Conservation (phyloP, 2,329 filamentous ascomycete species). For the Aureobasidium vineae region DNA sequence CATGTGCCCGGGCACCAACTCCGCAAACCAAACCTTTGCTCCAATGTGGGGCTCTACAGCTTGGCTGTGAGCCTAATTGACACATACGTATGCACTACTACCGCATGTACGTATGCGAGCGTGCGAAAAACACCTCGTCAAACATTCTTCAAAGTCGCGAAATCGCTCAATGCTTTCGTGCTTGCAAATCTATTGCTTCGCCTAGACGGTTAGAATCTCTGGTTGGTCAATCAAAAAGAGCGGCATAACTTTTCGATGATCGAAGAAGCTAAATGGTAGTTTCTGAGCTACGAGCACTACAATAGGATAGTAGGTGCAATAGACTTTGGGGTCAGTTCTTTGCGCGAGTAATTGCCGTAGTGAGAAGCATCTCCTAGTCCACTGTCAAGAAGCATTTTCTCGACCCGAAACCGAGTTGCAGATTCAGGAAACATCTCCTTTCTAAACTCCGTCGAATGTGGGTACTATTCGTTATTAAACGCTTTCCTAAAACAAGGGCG, state of each 20-base stretch:
- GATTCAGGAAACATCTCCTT: neutral
- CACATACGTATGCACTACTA: neutral
- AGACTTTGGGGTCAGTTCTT: neutral
- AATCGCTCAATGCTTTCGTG: neutral
- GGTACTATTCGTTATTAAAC: neutral
- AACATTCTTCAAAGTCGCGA: too few species aligned
- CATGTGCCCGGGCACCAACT: neutral
- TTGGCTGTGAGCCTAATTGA: neutral
- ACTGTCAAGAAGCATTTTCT: neutral
- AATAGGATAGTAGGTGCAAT: neutral
- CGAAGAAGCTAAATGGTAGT: neutral
- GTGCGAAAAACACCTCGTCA: neutral
- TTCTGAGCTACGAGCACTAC: neutral
- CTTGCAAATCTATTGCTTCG: neutral
- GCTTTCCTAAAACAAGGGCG: neutral
- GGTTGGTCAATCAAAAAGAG: neutral
- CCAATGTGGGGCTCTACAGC: neutral
- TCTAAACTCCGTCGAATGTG: neutral
- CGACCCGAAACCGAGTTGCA: neutral
- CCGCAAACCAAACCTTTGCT: neutral
- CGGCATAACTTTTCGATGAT: neutral
- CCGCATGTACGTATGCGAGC: neutral
- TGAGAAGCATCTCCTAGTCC: neutral
- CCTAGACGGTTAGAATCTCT: neutral
- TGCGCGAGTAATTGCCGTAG: neutral